These are phyloP conservation scores for Ceratocystis huliohia DNA, from an alignment of 2,329 filamentous ascomycete species.

Conservation along the genomic window DNA sequence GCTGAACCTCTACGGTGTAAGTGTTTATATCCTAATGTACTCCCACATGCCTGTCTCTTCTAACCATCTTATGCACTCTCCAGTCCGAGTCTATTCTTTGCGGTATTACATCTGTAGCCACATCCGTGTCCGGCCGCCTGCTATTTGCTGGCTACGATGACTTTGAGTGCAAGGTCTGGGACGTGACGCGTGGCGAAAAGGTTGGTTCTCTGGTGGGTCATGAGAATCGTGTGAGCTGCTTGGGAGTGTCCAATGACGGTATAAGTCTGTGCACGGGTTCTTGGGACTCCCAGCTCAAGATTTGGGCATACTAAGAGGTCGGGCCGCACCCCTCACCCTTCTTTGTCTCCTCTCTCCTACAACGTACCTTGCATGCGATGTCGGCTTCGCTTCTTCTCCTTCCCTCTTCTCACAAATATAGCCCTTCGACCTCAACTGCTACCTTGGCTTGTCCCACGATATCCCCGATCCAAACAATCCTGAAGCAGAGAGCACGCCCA, in stretches of 20 bases:
- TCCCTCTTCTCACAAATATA: background rate
- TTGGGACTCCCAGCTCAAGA: constrained; percentile 92
- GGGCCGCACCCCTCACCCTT: background rate
- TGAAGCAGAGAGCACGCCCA: constrained; percentile 9
- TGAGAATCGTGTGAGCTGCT: constrained; percentile 96
- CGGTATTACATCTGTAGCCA: constrained; percentile 95
- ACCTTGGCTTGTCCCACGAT: background rate
- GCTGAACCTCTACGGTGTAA: constrained; percentile 55
- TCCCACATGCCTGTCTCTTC: background rate
- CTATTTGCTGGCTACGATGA: constrained; percentile 97
- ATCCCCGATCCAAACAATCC: background rate
- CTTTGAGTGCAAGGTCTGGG: constrained; percentile 99
- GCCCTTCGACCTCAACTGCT: background rate
- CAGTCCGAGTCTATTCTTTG: constrained; percentile 95
- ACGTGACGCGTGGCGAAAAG: constrained; percentile 90
- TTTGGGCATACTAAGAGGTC: constrained; percentile 61
- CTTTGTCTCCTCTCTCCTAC: background rate
- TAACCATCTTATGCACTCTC: background rate
- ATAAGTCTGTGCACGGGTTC: constrained; percentile 99
- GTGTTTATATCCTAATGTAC: background rate
- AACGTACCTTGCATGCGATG: constrained; percentile 12
- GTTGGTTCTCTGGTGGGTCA: constrained; percentile 93
- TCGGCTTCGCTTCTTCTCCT: background rate
- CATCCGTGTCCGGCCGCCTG: constrained; percentile 88
- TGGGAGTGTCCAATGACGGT: constrained; percentile 96